A percentile compares a stretch with the other conserved stretches of the same genome.
phyloP scores from a whole-genome alignment of 192 early-diverging fungal species.

The Podila epigama region DNA sequence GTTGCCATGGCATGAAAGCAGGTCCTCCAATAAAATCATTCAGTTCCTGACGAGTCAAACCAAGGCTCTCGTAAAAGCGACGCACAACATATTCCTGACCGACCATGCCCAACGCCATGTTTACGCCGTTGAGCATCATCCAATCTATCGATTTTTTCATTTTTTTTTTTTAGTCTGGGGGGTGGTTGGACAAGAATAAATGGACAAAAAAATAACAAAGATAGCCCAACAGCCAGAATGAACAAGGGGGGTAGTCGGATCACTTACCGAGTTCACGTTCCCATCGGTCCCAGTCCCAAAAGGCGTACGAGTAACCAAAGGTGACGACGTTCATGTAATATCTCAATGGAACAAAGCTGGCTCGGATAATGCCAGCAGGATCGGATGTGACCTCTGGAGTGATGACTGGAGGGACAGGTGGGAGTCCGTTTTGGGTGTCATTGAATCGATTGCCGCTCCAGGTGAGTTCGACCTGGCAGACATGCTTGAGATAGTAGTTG shows the following conservation, averaged over 20 bases:
- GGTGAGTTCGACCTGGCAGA: slow-evolving; percentile 39
- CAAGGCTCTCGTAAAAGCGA: slow-evolving; percentile 28
- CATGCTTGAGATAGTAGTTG: slow-evolving; percentile 31
- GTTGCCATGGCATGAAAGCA: slow-evolving; percentile 42
- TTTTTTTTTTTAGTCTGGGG: not conserved
- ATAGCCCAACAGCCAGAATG: too few species aligned
- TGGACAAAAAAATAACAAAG: not conserved
- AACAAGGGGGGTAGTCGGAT: too few species aligned
- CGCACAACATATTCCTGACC: slow-evolving; percentile 44
- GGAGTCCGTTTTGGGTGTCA: slow-evolving; percentile 4
- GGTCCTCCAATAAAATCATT: slow-evolving; percentile 32
- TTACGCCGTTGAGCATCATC: slow-evolving; percentile 46
- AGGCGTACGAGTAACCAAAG: slow-evolving; percentile 39
- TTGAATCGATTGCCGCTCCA: slow-evolving; percentile 45
- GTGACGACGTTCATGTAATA: slow-evolving; percentile 51
- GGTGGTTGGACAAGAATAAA: not conserved
- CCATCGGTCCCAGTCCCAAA: slow-evolving; percentile 49
- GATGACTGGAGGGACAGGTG: slow-evolving; percentile 13
- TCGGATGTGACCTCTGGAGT: not conserved
- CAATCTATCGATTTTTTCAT: slow-evolving; percentile 20
- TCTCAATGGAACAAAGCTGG: slow-evolving; percentile 43
- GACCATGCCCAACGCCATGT: slow-evolving; percentile 39
- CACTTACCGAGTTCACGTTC: slow-evolving; percentile 36
- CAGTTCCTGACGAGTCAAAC: slow-evolving; percentile 12
- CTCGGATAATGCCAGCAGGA: slow-evolving; percentile 2